Conservation (phyloP, 768 basidiomycete genomes). For the Crassisporium funariophilum region DNA sequence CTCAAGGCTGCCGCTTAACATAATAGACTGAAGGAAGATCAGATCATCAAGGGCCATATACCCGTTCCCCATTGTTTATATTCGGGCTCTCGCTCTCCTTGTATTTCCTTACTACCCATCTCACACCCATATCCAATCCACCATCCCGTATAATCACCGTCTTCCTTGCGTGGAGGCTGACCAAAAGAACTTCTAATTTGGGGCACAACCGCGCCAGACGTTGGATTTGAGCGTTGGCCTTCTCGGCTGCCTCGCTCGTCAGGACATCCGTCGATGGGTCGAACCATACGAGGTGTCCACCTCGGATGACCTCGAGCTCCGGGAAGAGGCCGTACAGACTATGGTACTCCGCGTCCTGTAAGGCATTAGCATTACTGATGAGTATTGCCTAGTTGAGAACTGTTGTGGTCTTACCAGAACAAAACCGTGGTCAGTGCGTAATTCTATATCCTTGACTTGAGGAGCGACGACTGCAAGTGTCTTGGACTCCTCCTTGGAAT, state of each 20-base stretch:
- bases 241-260: neutral
- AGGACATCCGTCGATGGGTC: neutral
- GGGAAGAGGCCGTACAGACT: conserved; percentile 1
- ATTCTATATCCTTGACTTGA: conserved; percentile 6
- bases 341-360: neutral
- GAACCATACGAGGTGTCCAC: neutral
- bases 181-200: neutral
- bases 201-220: conserved; percentile 1
- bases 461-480: conserved; percentile 1
- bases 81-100: neutral
- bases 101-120: conserved; percentile 5
- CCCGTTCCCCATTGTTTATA: too few species aligned
- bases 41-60: too few species aligned
- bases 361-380: neutral
- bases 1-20: too few species aligned
- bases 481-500: neutral
- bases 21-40: too few species aligned
- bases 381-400: neutral
- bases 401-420: neutral
- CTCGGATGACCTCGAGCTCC: neutral
- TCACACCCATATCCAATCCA: neutral
- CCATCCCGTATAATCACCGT: neutral
- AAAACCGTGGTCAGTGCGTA: neutral
- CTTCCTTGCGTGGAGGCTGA: neutral
- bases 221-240: neutral